Percentiles rank a stretch among this genome's conserved stretches.
phyloP scores from a whole-genome alignment of 345 rosid species.

The Turritis glabra region DNA sequence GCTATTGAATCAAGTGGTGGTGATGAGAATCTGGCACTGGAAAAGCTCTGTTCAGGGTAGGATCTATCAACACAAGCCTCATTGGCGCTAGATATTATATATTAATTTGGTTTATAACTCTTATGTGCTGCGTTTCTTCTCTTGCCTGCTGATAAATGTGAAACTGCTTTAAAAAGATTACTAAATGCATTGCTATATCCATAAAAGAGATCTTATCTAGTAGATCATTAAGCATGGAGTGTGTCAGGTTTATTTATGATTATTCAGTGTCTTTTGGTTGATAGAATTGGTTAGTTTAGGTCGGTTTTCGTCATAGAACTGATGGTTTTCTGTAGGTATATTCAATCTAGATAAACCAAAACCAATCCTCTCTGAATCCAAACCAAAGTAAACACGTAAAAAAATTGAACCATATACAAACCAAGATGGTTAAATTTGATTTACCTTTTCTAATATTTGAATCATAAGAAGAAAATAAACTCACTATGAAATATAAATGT shows the following conservation, averaged over 20 bases:
- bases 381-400: too few species aligned
- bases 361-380: too few species aligned
- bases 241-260: neutral
- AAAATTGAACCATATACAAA: neutral
- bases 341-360: too few species aligned
- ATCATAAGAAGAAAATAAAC: too few species aligned
- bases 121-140: constrained; percentile 4
- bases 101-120: constrained; percentile 1
- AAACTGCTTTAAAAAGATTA: neutral
- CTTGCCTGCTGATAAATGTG: constrained; percentile 15
- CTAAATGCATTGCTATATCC: constrained; percentile 22
- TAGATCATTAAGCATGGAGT: neutral
- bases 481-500: neutral
- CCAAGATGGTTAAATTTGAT: too few species aligned
- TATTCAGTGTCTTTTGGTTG: neutral
- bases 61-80: constrained; percentile 1
- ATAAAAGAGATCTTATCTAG: constrained; percentile 13
- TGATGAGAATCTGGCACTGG: constrained; percentile 97
- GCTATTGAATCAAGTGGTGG: constrained; percentile 79
- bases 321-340: too few species aligned
- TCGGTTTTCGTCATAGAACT: too few species aligned
- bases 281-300: neutral
- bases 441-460: too few species aligned
- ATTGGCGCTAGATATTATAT: constrained; percentile 19
- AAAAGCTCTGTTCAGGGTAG: constrained; percentile 79